A percentile compares a stretch with the other conserved stretches of the same genome.
phyloP scores from a whole-genome alignment of 768 basidiomycete genomes.

The Kwoniella sp. region DNA sequence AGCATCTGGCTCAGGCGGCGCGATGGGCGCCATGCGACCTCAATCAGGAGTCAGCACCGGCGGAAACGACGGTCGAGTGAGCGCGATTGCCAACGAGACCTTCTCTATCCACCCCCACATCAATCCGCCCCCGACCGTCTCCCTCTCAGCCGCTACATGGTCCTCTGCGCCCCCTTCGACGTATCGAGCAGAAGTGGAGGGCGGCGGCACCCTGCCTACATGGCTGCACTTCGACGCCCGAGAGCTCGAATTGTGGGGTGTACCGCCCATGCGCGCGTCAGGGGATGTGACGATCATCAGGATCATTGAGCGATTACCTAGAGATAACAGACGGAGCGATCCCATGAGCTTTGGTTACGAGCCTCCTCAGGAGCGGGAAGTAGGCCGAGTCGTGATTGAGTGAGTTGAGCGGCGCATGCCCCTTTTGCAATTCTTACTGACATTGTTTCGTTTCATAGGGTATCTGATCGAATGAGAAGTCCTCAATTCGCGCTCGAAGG shows the following conservation, averaged over 20 bases:
- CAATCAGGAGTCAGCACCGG: slow-evolving; percentile 8
- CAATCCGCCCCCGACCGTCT: slow-evolving; percentile 52
- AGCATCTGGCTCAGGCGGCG: slow-evolving; percentile 20
- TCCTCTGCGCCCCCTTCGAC: slow-evolving; percentile 52
- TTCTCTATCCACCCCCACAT: slow-evolving; percentile 55
- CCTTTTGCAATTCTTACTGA: slow-evolving; percentile 14
- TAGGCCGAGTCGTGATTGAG: slow-evolving; percentile 53
- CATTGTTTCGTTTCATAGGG: slow-evolving; percentile 22
- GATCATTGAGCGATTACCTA: slow-evolving; percentile 51
- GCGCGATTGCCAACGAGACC: slow-evolving; percentile 52
- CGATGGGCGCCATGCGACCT: slow-evolving; percentile 14
- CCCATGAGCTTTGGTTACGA: slow-evolving; percentile 48
- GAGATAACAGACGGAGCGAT: slow-evolving; percentile 47
- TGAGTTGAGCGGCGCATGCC: slow-evolving; percentile 44
- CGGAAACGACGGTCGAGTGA: slow-evolving; percentile 43
- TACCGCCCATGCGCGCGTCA: slow-evolving; percentile 40
- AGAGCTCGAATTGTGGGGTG: slow-evolving; percentile 56
- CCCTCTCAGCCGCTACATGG: slow-evolving; percentile 54
- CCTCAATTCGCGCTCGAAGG: slow-evolving; percentile 48
- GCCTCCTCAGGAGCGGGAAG: slow-evolving; percentile 51
- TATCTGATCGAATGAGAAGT: slow-evolving; percentile 44
- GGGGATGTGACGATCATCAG: slow-evolving; percentile 44
- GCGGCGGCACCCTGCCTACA: slow-evolving; percentile 43
- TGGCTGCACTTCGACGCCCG: slow-evolving; percentile 56
- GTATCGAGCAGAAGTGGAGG: slow-evolving; percentile 51